Conservation (phyloP, 2,329 filamentous ascomycete genomes). For the Lasiodiplodia sp. region DNA sequence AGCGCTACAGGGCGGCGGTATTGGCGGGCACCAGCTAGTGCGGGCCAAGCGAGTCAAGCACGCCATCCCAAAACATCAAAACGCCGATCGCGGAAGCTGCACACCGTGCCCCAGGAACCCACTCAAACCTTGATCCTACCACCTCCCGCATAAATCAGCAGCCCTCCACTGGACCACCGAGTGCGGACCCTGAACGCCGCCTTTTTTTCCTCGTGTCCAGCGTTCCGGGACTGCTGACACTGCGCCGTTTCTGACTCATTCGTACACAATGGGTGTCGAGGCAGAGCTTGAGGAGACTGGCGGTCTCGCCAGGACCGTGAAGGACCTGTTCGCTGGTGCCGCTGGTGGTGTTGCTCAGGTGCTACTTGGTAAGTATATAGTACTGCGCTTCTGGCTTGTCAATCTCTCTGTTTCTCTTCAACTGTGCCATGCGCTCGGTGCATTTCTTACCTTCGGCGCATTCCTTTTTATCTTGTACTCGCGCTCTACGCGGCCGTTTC, state of each 20-base stretch:
- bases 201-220: neutral
- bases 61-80: conserved; percentile 27
- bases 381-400: neutral
- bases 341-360: conserved; percentile 94
- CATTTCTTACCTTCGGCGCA: neutral
- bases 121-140: conserved; percentile 17
- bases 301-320: conserved; percentile 62
- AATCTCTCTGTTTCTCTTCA: neutral
- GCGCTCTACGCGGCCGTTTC: neutral
- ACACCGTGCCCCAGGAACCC: conserved; percentile 11
- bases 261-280: conserved; percentile 41
- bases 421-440: neutral
- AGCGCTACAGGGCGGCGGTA: neutral
- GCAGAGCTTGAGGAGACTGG: conserved; percentile 48
- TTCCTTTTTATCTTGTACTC: neutral
- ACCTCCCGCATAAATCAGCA: conserved; percentile 17
- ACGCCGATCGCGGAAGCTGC: conserved; percentile 22
- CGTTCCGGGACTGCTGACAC: neutral
- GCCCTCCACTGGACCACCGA: conserved; percentile 17
- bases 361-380: conserved; percentile 73
- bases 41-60: conserved; percentile 16
- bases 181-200: conserved; percentile 14
- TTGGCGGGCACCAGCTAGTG: conserved; percentile 2
- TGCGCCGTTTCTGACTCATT: conserved; percentile 1
- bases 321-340: conserved; percentile 91